These are phyloP conservation scores for Termitomyces sp. DNA, from an alignment of 768 basidiomycete genomes.

Conservation along the genomic window DNA sequence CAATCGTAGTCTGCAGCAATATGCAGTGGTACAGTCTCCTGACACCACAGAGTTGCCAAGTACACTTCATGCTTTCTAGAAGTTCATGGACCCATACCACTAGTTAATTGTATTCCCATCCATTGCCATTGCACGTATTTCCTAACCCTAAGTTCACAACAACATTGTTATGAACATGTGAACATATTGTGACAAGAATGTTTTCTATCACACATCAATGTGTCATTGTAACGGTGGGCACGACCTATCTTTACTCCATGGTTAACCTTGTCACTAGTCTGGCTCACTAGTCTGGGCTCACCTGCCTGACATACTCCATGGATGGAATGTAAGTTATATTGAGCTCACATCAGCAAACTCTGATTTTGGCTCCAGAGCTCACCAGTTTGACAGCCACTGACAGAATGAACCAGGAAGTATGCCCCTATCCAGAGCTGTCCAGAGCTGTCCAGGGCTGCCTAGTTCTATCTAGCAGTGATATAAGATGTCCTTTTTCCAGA, in stretches of 20 bases:
- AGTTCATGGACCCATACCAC: conserved; percentile 30
- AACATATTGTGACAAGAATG: conserved; percentile 21
- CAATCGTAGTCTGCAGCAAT: conserved; percentile 37
- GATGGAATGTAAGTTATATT: conserved; percentile 60
- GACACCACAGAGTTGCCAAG: conserved; percentile 10
- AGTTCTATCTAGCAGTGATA: no score
- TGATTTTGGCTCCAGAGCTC: no score
- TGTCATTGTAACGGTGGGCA: conserved; percentile 10
- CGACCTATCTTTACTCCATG: conserved; percentile 21
- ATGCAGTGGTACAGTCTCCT: conserved; percentile 24
- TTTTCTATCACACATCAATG: conserved; percentile 8
- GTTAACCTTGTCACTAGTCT: conserved; percentile 38
- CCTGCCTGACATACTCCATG: conserved; percentile 69
- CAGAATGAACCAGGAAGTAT: no score
- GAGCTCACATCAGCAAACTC: no score
- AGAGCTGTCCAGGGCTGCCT: no score
- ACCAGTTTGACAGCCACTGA: no score
- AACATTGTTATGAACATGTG: conserved; percentile 29
- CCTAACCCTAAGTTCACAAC: no score
- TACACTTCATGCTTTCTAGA: conserved; percentile 62
- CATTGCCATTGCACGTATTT: no score
- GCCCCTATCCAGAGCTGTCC: no score
- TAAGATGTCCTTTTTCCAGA: no score
- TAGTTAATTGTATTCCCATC: no score
- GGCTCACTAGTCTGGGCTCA: conserved; percentile 55